Evolutionary conservation across 1,139 yeast species (phyloP).

Genomic region (Chernovozyma aurita): DNA sequence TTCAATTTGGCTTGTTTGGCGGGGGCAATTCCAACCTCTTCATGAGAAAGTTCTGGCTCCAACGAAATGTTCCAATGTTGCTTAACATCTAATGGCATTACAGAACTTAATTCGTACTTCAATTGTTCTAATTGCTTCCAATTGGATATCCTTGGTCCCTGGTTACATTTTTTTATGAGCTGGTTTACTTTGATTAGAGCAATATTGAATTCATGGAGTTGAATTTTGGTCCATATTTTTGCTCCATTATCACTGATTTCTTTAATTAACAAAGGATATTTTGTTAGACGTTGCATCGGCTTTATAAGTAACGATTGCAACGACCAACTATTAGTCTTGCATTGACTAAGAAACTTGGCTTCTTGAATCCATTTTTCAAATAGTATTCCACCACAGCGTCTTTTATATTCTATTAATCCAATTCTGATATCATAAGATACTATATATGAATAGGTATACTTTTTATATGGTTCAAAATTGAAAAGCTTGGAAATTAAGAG

Average conservation of each 20-base stretch:
- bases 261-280: constrained; percentile 15
- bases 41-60: background rate
- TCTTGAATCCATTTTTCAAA: constrained; percentile 13
- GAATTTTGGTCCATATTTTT: constrained; percentile 4
- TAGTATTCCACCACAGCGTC: constrained; percentile 4
- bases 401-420: constrained; percentile 3
- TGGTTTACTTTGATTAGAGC: constrained; percentile 16
- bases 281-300: constrained; percentile 13
- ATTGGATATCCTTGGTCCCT: constrained; percentile 3
- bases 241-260: constrained; percentile 9
- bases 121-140: background rate
- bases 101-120: no score
- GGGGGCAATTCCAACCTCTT: background rate
- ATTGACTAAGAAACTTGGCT: constrained; percentile 7
- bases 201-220: constrained; percentile 11
- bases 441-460: constrained; percentile 6
- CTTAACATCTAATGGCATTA: no score
- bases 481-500: constrained; percentile 1
- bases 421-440: constrained; percentile 7
- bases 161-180: constrained; percentile 10
- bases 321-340: constrained; percentile 1
- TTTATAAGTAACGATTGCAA: constrained; percentile 9
- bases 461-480: constrained; percentile 5
- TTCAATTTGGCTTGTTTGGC: no score
- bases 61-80: background rate